Base-by-base conservation (phyloP, 441 rosid genomes). In the Pelargonium citronellum region DNA sequence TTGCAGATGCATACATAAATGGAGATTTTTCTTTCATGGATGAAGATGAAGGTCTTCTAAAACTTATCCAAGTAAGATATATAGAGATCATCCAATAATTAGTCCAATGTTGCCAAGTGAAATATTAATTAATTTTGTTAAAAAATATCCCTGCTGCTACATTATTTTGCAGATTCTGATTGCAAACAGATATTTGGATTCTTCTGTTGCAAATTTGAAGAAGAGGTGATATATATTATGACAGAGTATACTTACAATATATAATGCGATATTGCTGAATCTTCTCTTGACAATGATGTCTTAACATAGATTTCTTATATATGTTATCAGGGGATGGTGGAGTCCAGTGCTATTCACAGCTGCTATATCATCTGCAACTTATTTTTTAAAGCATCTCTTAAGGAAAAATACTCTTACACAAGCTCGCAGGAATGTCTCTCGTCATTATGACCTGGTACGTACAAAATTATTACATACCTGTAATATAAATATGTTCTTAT, bases 241-340 rank as follows among this genome's bases (percentile, higher is more conserved):
- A 69, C 8, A 39, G 24, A n/a, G 43, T n/a, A n/a, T n/a, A n/a
- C n/a, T n/a, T n/a, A n/a, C n/a, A n/a, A n/a, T n/a, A n/a, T n/a
- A n/a, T n/a, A n/a, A n/a, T n/a, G n/a, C n/a, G 9, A 9, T 67
- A 47, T 41, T 5, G 4, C 19, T 60, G 7, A 62, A 55, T 19
- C 7, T 19, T 53, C 46, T 27, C 46, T 22, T 69, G 41, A 49
- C n/a, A n/a, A 64, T 19, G 44, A 19, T 19, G 3, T 46, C 64
- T 41, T 15, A 5, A 11, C n/a, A n/a, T 17, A 4, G 5, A 60
- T 68, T 44, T 7, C 0, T 43, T 34, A 71, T 63, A 24, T 4
- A n/a, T 44, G n/a, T n/a, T n/a, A n/a, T 55, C 24, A 92, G 98
- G 84, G 97, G 99, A 11, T 90, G 98, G 98, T 92, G 98, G 98